Evolutionary conservation across 2,329 filamentous ascomycete genomes (phyloP).

Genomic region (Pseudovirgaria hyperparasitica): DNA sequence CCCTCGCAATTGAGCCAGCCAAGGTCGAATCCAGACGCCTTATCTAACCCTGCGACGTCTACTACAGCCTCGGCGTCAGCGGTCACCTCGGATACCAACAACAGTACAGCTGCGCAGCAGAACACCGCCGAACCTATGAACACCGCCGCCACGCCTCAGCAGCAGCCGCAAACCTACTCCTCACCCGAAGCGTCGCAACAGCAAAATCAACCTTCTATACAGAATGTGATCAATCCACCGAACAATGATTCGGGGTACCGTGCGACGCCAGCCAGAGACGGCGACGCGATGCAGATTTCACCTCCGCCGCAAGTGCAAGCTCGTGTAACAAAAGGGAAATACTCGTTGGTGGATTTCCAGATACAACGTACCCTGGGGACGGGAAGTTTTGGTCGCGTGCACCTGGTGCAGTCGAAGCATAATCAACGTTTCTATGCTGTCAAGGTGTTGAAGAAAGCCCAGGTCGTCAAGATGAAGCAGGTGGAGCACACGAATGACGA

Average conservation of each 20-base stretch:
- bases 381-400: constrained; percentile 91
- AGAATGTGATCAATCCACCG: constrained; percentile 64
- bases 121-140: constrained; percentile 27
- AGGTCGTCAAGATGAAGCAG: constrained; percentile 99
- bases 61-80: constrained; percentile 17
- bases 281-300: constrained; percentile 24
- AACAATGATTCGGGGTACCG: constrained; percentile 21
- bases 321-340: constrained; percentile 89
- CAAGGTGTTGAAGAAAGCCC: constrained; percentile 95
- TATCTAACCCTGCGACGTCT: constrained; percentile 18
- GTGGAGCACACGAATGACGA: constrained; percentile 99
- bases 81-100: constrained; percentile 14
- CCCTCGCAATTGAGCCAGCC: not conserved
- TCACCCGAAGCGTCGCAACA: constrained; percentile 18
- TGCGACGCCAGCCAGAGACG: constrained; percentile 18
- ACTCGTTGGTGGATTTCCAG: constrained; percentile 80
- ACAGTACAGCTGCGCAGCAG: constrained; percentile 8
- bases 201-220: constrained; percentile 69
- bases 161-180: constrained; percentile 17
- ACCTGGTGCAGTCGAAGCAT: constrained; percentile 93
- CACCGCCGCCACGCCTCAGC: constrained; percentile 20
- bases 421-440: constrained; percentile 97
- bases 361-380: constrained; percentile 88
- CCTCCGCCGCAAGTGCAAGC: constrained; percentile 21
- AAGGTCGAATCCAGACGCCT: constrained; percentile 2